Evolutionary conservation across 208 protist genomes (phyloP).

Genomic region (Crithidia mellificae): DNA sequence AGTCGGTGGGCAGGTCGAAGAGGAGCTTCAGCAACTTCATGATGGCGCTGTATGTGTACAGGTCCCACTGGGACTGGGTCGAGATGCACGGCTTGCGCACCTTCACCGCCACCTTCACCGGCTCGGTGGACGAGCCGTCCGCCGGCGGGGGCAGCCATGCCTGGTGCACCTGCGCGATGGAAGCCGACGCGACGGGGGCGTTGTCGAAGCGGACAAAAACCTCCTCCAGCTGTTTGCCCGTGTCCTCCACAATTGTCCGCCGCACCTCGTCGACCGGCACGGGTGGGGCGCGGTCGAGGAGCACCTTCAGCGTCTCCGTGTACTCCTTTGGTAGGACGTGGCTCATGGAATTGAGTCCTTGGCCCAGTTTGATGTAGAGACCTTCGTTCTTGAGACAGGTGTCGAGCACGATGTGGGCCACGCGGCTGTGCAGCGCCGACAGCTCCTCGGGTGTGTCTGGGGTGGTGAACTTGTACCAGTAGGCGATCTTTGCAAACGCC

Average conservation of each 20-base stretch:
- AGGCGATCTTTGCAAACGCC: conserved; percentile 39
- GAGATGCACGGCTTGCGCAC: conserved; percentile 89
- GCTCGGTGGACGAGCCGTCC: conserved; percentile 23
- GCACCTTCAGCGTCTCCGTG: conserved; percentile 65
- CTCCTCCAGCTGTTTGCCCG: conserved; percentile 55
- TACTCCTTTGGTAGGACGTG: conserved; percentile 88
- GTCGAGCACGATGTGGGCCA: conserved; percentile 52
- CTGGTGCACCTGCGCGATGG: conserved; percentile 94
- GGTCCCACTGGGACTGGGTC: conserved; percentile 83
- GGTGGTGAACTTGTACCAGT: conserved; percentile 68
- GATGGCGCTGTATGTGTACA: conserved; percentile 74
- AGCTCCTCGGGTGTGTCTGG: conserved; percentile 65
- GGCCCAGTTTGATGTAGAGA: conserved; percentile 90
- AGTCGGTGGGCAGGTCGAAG: conserved; percentile 79
- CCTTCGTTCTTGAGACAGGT: conserved; percentile 83
- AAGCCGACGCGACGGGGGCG: conserved; percentile 92
- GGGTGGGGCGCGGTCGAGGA: conserved; percentile 70
- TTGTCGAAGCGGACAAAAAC: conserved; percentile 90
- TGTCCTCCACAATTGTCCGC: conserved; percentile 62
- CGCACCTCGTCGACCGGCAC: conserved; percentile 55
- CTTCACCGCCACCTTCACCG: conserved; percentile 91
- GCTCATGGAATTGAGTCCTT: conserved; percentile 84
- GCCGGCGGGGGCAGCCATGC: conserved; percentile 49
- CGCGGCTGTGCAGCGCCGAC: conserved; percentile 46
- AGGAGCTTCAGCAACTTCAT: conserved; percentile 55